These are phyloP conservation scores for Acer saccharum DNA, from an alignment of 345 rosid genomes.

Conservation along the genomic window DNA sequence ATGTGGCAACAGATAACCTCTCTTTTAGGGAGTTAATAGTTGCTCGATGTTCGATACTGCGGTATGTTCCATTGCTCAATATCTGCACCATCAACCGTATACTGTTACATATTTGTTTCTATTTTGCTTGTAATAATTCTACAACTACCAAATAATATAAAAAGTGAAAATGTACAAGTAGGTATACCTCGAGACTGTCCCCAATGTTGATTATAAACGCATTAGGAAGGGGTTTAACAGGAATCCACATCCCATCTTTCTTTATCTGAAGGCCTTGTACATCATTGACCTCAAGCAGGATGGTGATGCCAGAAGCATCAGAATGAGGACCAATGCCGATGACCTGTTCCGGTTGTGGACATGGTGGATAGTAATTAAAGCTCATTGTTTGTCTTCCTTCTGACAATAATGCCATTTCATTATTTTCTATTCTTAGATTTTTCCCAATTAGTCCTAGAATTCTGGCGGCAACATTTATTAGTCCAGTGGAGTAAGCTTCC, in stretches of 20 bases:
- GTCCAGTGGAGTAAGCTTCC: too few relatives aligned
- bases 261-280: constrained; percentile 63
- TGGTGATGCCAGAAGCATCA: constrained; percentile 46
- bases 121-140: too few relatives aligned
- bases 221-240: constrained; percentile 50
- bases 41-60: constrained; percentile 28
- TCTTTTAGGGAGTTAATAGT: constrained; percentile 16
- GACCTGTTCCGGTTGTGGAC: constrained; percentile 56
- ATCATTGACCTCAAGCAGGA: constrained; percentile 49
- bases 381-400: constrained; percentile 44
- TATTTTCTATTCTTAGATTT: too few relatives aligned
- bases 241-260: constrained; percentile 47
- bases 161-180: too few relatives aligned
- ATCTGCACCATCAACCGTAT: constrained; percentile 1
- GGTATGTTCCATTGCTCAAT: constrained; percentile 23
- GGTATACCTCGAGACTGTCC: constrained; percentile 33
- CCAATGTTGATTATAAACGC: constrained; percentile 64
- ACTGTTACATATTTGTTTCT: too few relatives aligned
- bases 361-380: constrained; percentile 65
- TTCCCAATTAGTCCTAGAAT: too few relatives aligned
- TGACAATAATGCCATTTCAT: constrained; percentile 23
- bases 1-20: constrained; percentile 35
- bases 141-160: too few relatives aligned
- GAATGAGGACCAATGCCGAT: constrained; percentile 54
- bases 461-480: too few relatives aligned